Base-by-base conservation (phyloP, 2,329 filamentous ascomycete genomes). In the Calonectria hongkongensis region DNA sequence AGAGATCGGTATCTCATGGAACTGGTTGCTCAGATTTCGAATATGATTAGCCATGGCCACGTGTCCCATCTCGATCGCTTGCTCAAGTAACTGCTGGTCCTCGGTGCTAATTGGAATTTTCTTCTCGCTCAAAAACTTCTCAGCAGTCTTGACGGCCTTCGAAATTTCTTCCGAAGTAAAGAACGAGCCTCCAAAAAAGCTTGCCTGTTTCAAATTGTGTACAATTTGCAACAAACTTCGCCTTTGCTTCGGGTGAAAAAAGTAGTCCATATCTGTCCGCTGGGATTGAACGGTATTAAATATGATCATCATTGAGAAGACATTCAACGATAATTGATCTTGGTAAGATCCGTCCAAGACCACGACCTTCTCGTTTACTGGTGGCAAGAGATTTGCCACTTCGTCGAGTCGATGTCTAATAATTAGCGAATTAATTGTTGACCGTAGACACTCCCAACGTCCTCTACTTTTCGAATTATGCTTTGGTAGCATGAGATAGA, bases 241-340 rank as follows among this genome's bases (percentile, higher is more conserved):
- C 36, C 90, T 86, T 78, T 96, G 96, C 15, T 89, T 91, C 0
- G 91, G 89, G 78, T 98, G 94, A 78, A 98, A 98, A 75, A 98
- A 93, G 81, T 98, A 98, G 81, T 98, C 96, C 68, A 90, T 87
- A 78, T 96, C 96, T 0, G 90, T 92, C 13, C 96, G 88, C 80
- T 98, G 94, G 6, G 95, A 98, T 28, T 96, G 96, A 0, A 98
- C 92, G 0, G 95, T 92, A 80, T 98, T 98, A 76, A 95, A 93
- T 2, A 94, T 92, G 58, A 98, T 91, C 80, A 95, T 92, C 84
- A 97, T 94, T 0, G 94, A 90, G 80, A 98, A 98, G 1, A 97
- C 84, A 76, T 98, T 98, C 30, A 96, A 88, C 0, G 93, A 94
- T 12, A 98, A 83, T 79, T 92, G 95, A 82, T 98, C 96, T 80